Conservation (phyloP, 1,284 basidiomycete species). For the Trichosporon inkin region DNA sequence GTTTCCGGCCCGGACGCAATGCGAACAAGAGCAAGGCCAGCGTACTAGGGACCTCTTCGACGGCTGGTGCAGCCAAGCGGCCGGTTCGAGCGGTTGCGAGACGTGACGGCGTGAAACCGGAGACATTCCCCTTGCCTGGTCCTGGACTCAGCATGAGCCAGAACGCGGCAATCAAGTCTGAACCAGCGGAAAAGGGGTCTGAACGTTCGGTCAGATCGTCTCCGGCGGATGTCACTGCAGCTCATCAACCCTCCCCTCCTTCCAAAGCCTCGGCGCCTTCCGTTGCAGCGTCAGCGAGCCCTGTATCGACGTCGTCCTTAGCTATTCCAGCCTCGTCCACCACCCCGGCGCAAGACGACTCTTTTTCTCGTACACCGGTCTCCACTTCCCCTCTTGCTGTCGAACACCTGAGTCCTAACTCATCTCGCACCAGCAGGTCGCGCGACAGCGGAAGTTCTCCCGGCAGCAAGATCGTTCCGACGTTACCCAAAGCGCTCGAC, state of each 20-base stretch:
- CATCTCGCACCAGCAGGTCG: slow-evolving; percentile 14
- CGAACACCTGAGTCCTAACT: slow-evolving; percentile 12
- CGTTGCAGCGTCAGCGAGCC: neutral
- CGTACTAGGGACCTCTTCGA: slow-evolving; percentile 4
- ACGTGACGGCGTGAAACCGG: neutral
- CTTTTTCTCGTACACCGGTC: slow-evolving; percentile 3
- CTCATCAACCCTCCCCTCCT: neutral
- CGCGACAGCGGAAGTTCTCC: neutral
- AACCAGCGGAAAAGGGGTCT: neutral
- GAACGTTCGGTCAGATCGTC: neutral
- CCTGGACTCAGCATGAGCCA: slow-evolving; percentile 2
- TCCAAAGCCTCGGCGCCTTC: neutral
- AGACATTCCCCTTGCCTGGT: slow-evolving; percentile 21
- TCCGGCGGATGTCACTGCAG: neutral
- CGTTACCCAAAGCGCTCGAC: slow-evolving; percentile 14
- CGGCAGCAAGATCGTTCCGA: slow-evolving; percentile 6
- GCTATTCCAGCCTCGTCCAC: neutral
- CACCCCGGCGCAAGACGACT: neutral
- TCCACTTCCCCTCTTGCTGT: neutral
- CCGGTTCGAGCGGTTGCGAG: neutral
- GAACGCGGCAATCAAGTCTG: neutral
- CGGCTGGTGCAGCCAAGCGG: neutral
- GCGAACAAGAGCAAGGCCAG: slow-evolving; percentile 18
- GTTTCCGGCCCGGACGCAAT: slow-evolving; percentile 32
- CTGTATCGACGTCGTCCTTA: neutral